Evolutionary conservation across 441 rosid genomes (phyloP), one percentile per base, ranked within the genome.

Genomic region (Pelargonium cotyledonis): DNA sequence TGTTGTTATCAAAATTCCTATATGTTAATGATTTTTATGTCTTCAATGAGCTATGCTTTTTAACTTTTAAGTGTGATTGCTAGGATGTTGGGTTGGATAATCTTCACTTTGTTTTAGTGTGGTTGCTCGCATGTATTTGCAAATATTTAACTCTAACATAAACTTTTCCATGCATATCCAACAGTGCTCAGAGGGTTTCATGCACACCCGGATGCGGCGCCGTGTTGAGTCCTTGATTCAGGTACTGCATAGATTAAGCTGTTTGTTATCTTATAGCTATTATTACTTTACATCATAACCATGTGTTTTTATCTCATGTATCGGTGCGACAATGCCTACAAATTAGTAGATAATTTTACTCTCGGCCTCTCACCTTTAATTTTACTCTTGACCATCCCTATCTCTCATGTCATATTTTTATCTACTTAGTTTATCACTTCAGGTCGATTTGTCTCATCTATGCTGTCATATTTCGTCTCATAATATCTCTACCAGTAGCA

Each of bases 201-300:
- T 95, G 97, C 99, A 92, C 70, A 92, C 95, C 8, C 82, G 98
- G 64, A 92, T 95, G 97, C 86, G 95, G 68, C 85, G 95, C 12
- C 97, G 91, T 12, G 98, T 92, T 51, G 97, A 95, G 76, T 85
- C 98, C 58, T 73, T 95, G 73, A 90, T 95, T 78, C 86, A 90
- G 95, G 99, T 95, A 77, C 26, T 15, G n/a, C 72, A 18, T 46
- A 38, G 15, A 41, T 31, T 63, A 15, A 21, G 2, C 18, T 14
- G 57, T 14, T 12, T 49, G 5, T 63, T 49, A 41, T 21, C 46
- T 29, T 29, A 29, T 29, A 29, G 38, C 31, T 3, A 49, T 40
- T 18, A 51, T 60, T 72, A 35, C 55, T 5, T 55, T 57, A 41
- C 43, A 61, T 29, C 0, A 21, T 65, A 19, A 21, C 10, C 29